These are phyloP conservation scores for Magnolia kwangsiensis DNA, from an alignment of 164 flowering plant species.

Conservation along the genomic window DNA sequence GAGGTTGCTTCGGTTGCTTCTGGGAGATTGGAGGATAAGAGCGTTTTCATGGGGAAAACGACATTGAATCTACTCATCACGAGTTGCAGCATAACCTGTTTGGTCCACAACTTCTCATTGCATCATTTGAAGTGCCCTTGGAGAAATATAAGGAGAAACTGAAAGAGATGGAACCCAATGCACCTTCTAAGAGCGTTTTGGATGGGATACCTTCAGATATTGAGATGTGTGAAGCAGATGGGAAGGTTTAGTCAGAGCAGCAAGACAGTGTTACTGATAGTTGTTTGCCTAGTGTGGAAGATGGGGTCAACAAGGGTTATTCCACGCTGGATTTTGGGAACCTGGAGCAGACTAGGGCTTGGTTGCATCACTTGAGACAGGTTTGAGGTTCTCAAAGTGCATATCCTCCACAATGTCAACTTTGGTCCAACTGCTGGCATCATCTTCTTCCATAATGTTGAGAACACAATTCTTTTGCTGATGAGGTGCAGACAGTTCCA, in stretches of 20 bases:
- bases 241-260: slow-evolving; percentile 39
- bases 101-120: slow-evolving; percentile 85
- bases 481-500: slow-evolving; percentile 97
- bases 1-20: slow-evolving; percentile 86
- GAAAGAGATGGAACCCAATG: slow-evolving; percentile 51
- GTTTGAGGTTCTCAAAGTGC: slow-evolving; percentile 83
- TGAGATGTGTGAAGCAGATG: slow-evolving; percentile 34
- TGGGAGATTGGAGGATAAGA: slow-evolving; percentile 93
- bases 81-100: slow-evolving; percentile 97
- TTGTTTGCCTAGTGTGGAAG: slow-evolving; percentile 39
- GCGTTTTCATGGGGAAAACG: slow-evolving; percentile 88
- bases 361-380: slow-evolving; percentile 97
- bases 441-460: slow-evolving; percentile 88
- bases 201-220: slow-evolving; percentile 41
- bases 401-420: slow-evolving; percentile 72
- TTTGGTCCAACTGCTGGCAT: slow-evolving; percentile 95
- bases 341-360: slow-evolving; percentile 87
- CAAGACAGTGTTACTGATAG: slow-evolving; percentile 72
- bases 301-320: slow-evolving; percentile 33
- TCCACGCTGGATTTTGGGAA: slow-evolving; percentile 78
- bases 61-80: slow-evolving; percentile 77
- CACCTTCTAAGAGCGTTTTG: slow-evolving; percentile 27
- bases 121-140: slow-evolving; percentile 86
- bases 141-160: slow-evolving; percentile 79
- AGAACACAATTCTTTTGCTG: slow-evolving; percentile 77